Evolutionary conservation across 1,284 basidiomycete species (phyloP), one percentile per base, ranked within the genome.

Genomic region (Takashimella koratensis): DNA sequence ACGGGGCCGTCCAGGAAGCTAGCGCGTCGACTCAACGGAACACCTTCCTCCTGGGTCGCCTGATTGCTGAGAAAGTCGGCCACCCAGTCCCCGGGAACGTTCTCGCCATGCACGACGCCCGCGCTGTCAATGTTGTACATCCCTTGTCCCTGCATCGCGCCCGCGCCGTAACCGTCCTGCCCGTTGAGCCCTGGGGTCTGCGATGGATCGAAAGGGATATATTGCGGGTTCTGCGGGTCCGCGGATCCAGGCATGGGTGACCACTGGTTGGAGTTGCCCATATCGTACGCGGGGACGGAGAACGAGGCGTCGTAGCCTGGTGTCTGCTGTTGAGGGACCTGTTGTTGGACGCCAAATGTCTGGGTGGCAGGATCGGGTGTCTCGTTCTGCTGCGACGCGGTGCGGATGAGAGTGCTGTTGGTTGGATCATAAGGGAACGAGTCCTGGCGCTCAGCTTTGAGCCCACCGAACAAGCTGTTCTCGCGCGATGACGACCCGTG

Each of bases 341-440:
- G 56, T n/a, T 57, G 51, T 20, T 52, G 51, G 44, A 8, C 23
- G 24, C 16, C 23, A 19, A 45, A 16, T 24, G 20, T 20, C 5
- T 8, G 12, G 23, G 23, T 22, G 16, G 4, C 23, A 5, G 12
- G 19, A 24, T 19, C 12, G 10, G 24, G 44, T 8, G 30, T 36
- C 16, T 36, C 10, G 30, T 36, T 36, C 16, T 8, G 30, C 16
- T 36, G 30, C 16, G 51, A 49, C 6, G 63, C 66, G 12, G 69
- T 68, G 3, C 68, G 65, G 26, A 72, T 70, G 24, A 74, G 47
- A 0, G 72, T 74, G 43, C 65, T 69, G 23, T 64, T 64, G 21
- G 52, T 48, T 3, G 67, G 68, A 47, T 69, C 61, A 51, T 70
- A 72, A 4, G 70, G 69, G 12, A 72, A 53, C n/a, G 66, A 68